phyloP scores from a whole-genome alignment of 495 filamentous ascomycete genomes.

The Lasiosphaeriaceae sp. region DNA sequence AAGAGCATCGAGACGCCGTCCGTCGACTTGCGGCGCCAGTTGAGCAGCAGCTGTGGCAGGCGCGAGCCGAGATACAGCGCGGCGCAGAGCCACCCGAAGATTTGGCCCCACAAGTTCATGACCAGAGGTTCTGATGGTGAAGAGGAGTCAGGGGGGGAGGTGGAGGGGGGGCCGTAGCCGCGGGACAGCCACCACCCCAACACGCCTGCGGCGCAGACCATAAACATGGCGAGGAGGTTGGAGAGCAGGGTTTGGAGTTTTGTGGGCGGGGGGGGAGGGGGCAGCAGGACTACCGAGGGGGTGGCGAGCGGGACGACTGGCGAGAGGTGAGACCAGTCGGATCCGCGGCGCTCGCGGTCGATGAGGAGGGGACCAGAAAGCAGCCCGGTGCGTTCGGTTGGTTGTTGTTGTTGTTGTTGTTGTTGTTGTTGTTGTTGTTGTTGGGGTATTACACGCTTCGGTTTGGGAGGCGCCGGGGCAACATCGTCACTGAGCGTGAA shows the following conservation, averaged over 20 bases:
- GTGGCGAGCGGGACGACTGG: constrained; percentile 67
- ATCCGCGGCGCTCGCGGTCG: constrained; percentile 43
- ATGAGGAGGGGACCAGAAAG: constrained; percentile 17
- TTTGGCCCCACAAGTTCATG: constrained; percentile 74
- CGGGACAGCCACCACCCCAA: constrained; percentile 79
- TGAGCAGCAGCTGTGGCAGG: constrained; percentile 84
- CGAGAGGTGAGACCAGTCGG: constrained; percentile 60
- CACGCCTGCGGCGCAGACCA: constrained; percentile 78
- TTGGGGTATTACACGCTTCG: constrained; percentile 5
- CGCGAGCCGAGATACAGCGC: constrained; percentile 82
- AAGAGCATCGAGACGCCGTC: constrained; percentile 90
- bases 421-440: constrained; percentile 10
- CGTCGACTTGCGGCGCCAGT: constrained; percentile 82
- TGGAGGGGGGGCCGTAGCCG: constrained; percentile 17
- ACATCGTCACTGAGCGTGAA: constrained; percentile 62
- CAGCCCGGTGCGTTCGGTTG: constrained; percentile 41
- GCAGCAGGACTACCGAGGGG: constrained; percentile 13
- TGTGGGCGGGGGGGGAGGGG: constrained; percentile 35
- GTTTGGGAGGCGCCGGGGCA: constrained; percentile 5
- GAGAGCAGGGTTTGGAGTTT: constrained; percentile 58
- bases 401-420: constrained; percentile 15
- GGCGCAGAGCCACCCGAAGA: constrained; percentile 85
- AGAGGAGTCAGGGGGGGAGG: constrained; percentile 12
- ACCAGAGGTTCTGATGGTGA: constrained; percentile 44
- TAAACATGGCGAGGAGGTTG: constrained; percentile 66